phyloP scores from a whole-genome alignment of 768 basidiomycete genomes.

The Russula ochroleuca region DNA sequence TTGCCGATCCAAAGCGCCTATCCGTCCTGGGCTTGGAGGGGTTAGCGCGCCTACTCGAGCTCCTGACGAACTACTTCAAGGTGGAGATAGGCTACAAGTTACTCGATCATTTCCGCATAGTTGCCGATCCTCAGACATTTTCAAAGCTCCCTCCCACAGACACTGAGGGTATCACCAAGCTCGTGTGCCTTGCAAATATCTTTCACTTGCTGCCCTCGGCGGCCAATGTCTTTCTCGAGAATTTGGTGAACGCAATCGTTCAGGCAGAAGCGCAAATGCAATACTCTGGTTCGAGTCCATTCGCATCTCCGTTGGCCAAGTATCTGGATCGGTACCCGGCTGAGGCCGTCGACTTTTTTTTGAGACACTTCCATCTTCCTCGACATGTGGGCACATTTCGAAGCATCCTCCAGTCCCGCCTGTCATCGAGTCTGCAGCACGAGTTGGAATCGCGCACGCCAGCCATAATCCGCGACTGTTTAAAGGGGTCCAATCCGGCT shows the following conservation, averaged over 20 bases:
- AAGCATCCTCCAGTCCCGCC: conserved; percentile 71
- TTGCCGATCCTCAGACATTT: conserved; percentile 84
- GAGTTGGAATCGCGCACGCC: conserved; percentile 62
- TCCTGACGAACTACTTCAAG: conserved; percentile 98
- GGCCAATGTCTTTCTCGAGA: conserved; percentile 87
- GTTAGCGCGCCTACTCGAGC: conserved; percentile 85
- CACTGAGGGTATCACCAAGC: conserved; percentile 87
- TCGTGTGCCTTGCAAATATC: conserved; percentile 93
- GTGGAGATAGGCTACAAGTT: conserved; percentile 98
- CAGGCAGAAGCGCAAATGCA: conserved; percentile 90
- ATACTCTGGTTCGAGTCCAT: conserved; percentile 84
- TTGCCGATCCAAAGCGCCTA: conserved; percentile 92
- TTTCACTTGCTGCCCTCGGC: conserved; percentile 94
- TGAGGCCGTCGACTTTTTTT: conserved; percentile 82
- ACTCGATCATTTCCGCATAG: conserved; percentile 89
- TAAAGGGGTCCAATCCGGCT: conserved; percentile 47
- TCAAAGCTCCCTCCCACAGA: conserved; percentile 77
- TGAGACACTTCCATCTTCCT: conserved; percentile 70
- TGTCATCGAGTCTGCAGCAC: conserved; percentile 70
- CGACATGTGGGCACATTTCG: conserved; percentile 79
- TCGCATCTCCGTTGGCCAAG: conserved; percentile 86
- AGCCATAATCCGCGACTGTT: conserved; percentile 47
- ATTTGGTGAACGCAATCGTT: conserved; percentile 82
- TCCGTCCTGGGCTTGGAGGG: conserved; percentile 92
- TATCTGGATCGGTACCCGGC: conserved; percentile 88